Percentiles rank a stretch among this genome's conserved stretches.
These are phyloP conservation scores for Puccinia polysora DNA, from an alignment of 1,284 basidiomycete species.

Conservation along the genomic window DNA sequence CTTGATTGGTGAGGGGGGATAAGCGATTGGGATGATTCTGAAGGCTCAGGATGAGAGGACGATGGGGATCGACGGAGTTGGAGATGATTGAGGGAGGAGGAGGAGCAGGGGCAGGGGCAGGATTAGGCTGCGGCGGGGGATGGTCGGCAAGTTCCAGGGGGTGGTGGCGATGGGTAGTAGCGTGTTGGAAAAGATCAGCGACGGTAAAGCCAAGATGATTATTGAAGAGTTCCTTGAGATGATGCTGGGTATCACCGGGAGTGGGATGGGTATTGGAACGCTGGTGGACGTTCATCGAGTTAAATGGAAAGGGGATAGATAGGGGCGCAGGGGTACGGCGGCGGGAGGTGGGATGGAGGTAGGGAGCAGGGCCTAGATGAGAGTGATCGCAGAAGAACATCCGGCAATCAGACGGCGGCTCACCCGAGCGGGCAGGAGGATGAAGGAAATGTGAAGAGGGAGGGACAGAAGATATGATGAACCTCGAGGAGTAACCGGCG, in stretches of 20 bases:
- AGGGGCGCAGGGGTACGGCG: neutral
- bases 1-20: slow-evolving; percentile 29
- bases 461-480: no score
- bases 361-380: neutral
- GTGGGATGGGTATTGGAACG: slow-evolving; percentile 10
- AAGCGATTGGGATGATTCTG: slow-evolving; percentile 9
- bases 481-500: no score
- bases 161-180: slow-evolving; percentile 2
- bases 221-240: slow-evolving; percentile 25
- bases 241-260: slow-evolving; percentile 15
- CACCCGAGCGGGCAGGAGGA: neutral
- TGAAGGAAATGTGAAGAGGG: neutral
- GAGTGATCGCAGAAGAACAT: slow-evolving; percentile 14
- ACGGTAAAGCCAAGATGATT: slow-evolving; percentile 27
- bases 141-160: slow-evolving; percentile 7
- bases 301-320: neutral
- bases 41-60: slow-evolving; percentile 12
- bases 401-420: slow-evolving; percentile 1
- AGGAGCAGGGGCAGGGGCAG: no score
- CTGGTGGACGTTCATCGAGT: slow-evolving; percentile 12
- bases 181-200: slow-evolving; percentile 33
- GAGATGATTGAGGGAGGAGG: slow-evolving; percentile 21
- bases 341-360: slow-evolving; percentile 10
- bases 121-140: no score
- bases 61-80: slow-evolving; percentile 15